Evolutionary conservation across 768 basidiomycete species (phyloP).

Genomic region (Tricholoma flavovirens): DNA sequence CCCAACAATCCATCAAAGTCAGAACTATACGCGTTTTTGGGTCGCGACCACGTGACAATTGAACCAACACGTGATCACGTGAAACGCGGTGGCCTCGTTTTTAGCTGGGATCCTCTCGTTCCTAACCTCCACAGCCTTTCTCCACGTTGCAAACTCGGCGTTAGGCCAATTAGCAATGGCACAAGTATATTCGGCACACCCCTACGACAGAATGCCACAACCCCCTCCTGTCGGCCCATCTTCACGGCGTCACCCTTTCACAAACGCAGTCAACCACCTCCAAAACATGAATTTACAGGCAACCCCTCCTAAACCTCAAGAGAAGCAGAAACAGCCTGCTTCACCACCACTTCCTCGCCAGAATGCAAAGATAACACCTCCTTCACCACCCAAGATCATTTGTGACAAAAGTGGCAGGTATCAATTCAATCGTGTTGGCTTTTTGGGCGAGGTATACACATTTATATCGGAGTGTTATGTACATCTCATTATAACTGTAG

Average conservation of each 20-base stretch:
- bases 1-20: too few relatives aligned
- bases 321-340: constrained; percentile 33
- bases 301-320: constrained; percentile 31
- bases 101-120: background rate
- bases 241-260: constrained; percentile 25
- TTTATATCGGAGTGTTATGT: background rate
- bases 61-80: constrained; percentile 18
- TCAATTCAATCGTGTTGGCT: constrained; percentile 68
- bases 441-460: constrained; percentile 78
- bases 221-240: constrained; percentile 21
- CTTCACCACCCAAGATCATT: constrained; percentile 76
- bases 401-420: constrained; percentile 52
- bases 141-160: constrained; percentile 20
- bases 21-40: background rate
- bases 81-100: constrained; percentile 22
- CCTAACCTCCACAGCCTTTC: constrained; percentile 3
- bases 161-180: constrained; percentile 29
- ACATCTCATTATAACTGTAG: constrained; percentile 27
- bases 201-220: constrained; percentile 25
- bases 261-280: constrained; percentile 26
- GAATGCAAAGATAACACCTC: constrained; percentile 77
- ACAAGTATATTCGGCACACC: constrained; percentile 31
- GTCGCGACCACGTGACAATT: background rate
- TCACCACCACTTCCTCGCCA: constrained; percentile 75
- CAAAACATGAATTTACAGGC: constrained; percentile 22